A percentile compares a stretch with the other conserved stretches of the same genome.
Conservation (phyloP, 768 basidiomycete species). For the Mrakia gelida region DNA sequence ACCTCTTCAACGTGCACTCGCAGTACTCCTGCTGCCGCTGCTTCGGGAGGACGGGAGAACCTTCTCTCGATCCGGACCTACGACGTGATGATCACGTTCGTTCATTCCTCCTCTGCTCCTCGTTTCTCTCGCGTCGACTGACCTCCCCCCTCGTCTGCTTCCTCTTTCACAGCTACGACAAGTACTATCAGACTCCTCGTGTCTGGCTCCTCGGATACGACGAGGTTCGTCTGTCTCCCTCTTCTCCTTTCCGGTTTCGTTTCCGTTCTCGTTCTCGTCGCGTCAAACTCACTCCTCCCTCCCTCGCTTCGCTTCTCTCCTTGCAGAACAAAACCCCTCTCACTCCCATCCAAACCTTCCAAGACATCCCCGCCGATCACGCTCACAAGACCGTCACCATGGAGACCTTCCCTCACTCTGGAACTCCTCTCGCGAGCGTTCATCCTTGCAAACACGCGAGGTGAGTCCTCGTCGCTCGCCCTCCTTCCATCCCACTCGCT, state of each 20-base stretch:
- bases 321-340: constrained; percentile 78
- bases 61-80: constrained; percentile 94
- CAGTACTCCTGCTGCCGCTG: background rate
- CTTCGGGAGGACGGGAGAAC: constrained; percentile 54
- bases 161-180: constrained; percentile 62
- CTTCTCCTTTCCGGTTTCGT: background rate
- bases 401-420: constrained; percentile 72
- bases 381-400: constrained; percentile 98
- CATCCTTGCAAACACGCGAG: constrained; percentile 50
- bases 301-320: background rate
- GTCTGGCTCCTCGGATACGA: constrained; percentile 98
- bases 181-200: constrained; percentile 97
- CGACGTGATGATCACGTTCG: constrained; percentile 88
- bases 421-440: constrained; percentile 18
- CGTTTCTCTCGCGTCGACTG: background rate
- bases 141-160: background rate
- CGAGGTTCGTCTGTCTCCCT: constrained; percentile 61
- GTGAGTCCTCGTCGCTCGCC: constrained; percentile 43
- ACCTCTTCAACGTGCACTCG: background rate
- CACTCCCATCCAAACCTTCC: constrained; percentile 85
- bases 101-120: background rate
- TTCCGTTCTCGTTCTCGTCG: background rate
- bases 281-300: background rate
- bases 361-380: constrained; percentile 95
- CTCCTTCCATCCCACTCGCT: constrained; percentile 44